Conservation (phyloP, 1,284 basidiomycete genomes). For the Cryptococcus sp. region DNA sequence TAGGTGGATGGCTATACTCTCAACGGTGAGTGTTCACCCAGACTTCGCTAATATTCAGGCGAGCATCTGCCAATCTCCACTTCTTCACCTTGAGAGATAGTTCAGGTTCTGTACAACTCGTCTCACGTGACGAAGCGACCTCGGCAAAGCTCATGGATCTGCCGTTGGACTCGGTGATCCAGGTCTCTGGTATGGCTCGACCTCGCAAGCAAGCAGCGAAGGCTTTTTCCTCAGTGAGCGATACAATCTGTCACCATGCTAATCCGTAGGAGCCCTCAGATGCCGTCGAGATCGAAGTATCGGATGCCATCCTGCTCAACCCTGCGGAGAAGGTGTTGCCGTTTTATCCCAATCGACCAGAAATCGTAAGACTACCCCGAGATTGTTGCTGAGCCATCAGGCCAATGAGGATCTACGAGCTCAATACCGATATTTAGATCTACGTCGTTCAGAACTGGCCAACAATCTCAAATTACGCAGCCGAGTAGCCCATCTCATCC, state of each 20-base stretch:
- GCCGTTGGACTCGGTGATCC: conserved; percentile 69
- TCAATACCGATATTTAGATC: conserved; percentile 80
- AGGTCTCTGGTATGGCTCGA: conserved; percentile 65
- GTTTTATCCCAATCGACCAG: conserved; percentile 72
- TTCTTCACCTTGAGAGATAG: conserved; percentile 65
- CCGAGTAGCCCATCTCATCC: conserved; percentile 68
- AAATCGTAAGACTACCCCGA: conserved; percentile 56
- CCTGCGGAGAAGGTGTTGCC: conserved; percentile 64
- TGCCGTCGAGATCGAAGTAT: conserved; percentile 72
- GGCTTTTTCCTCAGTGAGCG: conserved; percentile 6
- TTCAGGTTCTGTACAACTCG: conserved; percentile 67
- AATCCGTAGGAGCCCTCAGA: conserved; percentile 58
- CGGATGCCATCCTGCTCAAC: conserved; percentile 68
- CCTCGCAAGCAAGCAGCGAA: conserved; percentile 59
- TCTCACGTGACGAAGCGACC: conserved; percentile 47
- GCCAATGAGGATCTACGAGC: conserved; percentile 79
- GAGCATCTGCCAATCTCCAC: conserved; percentile 39
- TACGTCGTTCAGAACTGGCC: conserved; percentile 67
- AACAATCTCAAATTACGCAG: conserved; percentile 74
- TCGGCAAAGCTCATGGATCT: conserved; percentile 55
- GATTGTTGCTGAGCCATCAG: conserved; percentile 44
- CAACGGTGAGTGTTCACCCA: conserved; percentile 4
- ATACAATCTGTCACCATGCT: too few species aligned
- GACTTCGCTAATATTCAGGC: conserved; percentile 16
- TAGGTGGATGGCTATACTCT: conserved; percentile 61